Conservation (phyloP, 306 rosid species). For the Medicago arabica region DNA sequence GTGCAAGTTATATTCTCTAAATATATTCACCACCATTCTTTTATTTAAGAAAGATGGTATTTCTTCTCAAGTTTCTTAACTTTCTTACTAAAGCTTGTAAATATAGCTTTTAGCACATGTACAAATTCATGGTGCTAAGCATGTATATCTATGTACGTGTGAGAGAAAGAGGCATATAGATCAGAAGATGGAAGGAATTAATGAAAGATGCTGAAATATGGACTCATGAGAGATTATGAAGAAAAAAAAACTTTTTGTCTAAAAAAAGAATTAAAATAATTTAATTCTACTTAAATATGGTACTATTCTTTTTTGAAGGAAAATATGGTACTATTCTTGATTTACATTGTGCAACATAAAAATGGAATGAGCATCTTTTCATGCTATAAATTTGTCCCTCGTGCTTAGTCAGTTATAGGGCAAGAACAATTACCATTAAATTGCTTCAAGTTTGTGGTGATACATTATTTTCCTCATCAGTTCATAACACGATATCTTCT, state of each 20-base stretch:
- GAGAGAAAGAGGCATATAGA: not conserved
- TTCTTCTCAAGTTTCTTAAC: conserved; percentile 1
- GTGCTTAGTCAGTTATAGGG: conserved; percentile 26
- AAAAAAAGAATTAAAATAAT: not conserved
- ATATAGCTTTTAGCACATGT: not conserved
- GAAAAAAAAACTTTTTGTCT: not conserved
- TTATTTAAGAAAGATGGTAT: not conserved
- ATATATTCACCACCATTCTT: not conserved
- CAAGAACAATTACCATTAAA: not conserved
- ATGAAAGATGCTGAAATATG: not conserved
- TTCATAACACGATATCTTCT: not conserved
- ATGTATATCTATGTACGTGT: not conserved
- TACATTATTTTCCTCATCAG: not conserved
- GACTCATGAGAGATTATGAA: not conserved
- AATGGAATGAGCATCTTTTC: conserved; percentile 34
- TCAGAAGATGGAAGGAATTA: too few relatives aligned
- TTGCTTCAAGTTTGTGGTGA: conserved; percentile 1
- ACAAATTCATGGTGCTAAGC: not conserved
- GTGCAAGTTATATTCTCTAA: too few relatives aligned
- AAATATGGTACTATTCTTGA: not conserved
- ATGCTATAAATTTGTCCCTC: conserved; percentile 18
- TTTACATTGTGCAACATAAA: conserved; percentile 15
- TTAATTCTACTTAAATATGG: not conserved
- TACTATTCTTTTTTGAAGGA: not conserved
- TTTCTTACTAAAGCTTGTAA: not conserved